These are phyloP conservation scores for Thamnidium elegans DNA, from an alignment of 192 early-diverging fungal genomes.

Conservation along the genomic window DNA sequence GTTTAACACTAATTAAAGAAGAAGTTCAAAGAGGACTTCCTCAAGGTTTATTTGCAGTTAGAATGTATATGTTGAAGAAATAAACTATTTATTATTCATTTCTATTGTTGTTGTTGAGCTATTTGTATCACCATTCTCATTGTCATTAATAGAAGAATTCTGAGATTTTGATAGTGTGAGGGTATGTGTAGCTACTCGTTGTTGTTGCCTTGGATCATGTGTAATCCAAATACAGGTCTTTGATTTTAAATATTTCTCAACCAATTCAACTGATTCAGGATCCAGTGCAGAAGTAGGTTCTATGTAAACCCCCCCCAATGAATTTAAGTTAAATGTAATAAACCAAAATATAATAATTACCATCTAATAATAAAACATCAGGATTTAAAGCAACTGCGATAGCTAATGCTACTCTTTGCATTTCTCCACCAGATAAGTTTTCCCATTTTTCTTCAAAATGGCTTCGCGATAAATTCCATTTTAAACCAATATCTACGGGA, in stretches of 20 bases:
- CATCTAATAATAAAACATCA: conserved; percentile 76
- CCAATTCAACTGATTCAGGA: conserved; percentile 60
- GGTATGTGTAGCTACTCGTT: conserved; percentile 50
- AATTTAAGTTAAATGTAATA: not conserved
- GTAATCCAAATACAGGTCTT: conserved; percentile 80
- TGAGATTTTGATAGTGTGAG: conserved; percentile 1
- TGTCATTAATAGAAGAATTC: not conserved
- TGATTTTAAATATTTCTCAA: conserved; percentile 65
- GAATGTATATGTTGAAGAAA: conserved; percentile 55
- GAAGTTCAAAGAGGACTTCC: conserved; percentile 67
- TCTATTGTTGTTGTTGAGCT: conserved; percentile 5
- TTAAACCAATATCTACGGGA: conserved; percentile 61
- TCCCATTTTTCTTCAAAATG: conserved; percentile 76
- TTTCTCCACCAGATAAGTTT: conserved; percentile 82
- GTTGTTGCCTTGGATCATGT: conserved; percentile 66
- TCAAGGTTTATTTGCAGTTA: conserved; percentile 61
- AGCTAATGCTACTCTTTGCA: conserved; percentile 77
- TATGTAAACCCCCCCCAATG: conserved; percentile 13
- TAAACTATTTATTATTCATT: not conserved
- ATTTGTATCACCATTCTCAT: not conserved
- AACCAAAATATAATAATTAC: conserved; percentile 30
- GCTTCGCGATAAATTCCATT: conserved; percentile 66
- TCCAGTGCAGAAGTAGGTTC: conserved; percentile 89
- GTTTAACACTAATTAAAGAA: conserved; percentile 60
- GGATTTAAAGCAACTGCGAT: conserved; percentile 77